Conservation (phyloP, 106 monocot species). For the Alisma plantagoaquatica region DNA sequence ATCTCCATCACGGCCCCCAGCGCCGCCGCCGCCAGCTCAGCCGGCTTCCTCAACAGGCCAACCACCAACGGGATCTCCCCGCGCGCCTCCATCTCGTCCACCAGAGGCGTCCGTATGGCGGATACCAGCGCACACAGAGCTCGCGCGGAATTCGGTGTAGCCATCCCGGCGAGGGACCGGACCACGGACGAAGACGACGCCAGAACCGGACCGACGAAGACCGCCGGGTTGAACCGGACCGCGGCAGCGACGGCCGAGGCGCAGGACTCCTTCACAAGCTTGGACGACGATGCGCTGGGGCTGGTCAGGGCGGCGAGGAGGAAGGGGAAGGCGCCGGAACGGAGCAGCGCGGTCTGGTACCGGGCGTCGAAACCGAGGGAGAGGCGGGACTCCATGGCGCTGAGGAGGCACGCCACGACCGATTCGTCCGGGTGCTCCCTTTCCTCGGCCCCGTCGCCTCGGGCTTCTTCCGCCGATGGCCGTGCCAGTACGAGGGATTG, state of each 20-base stretch:
- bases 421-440: too few relatives aligned
- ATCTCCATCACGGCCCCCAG: slow-evolving; percentile 29
- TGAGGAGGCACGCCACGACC: slow-evolving; percentile 11
- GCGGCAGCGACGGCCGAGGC: slow-evolving; percentile 40
- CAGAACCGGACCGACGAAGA: slow-evolving; percentile 63
- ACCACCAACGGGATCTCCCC: slow-evolving; percentile 42
- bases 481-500: background rate
- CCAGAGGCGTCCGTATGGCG: slow-evolving; percentile 43
- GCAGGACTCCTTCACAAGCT: slow-evolving; percentile 31
- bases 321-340: slow-evolving; percentile 29
- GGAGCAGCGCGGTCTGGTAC: slow-evolving; percentile 43
- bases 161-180: slow-evolving; percentile 22
- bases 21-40: slow-evolving; percentile 17
- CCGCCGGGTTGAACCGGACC: slow-evolving; percentile 76
- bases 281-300: slow-evolving; percentile 15
- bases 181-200: slow-evolving; percentile 39
- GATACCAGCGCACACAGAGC: slow-evolving; percentile 35
- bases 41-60: slow-evolving; percentile 17
- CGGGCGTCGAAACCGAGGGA: slow-evolving; percentile 37
- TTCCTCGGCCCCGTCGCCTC: too few relatives aligned
- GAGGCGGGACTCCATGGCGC: slow-evolving; percentile 30
- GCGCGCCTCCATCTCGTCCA: slow-evolving; percentile 50
- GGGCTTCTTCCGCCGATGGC: too few relatives aligned
- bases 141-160: slow-evolving; percentile 22
- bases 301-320: slow-evolving; percentile 34